phyloP scores from a whole-genome alignment of 2,329 filamentous ascomycete genomes.

The Trichoderma sp. region DNA sequence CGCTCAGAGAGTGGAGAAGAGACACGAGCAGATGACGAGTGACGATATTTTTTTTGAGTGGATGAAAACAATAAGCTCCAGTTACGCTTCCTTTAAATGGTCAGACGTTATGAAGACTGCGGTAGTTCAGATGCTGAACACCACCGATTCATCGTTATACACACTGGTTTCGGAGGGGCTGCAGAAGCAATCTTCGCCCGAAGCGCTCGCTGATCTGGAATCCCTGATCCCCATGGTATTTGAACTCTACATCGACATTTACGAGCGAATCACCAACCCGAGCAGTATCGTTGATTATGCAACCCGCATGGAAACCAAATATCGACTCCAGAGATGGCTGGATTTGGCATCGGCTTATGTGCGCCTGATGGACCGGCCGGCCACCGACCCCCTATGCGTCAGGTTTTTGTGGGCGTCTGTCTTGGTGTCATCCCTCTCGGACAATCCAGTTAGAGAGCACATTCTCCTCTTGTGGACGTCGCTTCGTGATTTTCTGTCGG shows the following conservation, averaged over 20 bases:
- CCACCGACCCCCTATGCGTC: constrained; percentile 42
- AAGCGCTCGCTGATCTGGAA: constrained; percentile 37
- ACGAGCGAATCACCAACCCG: constrained; percentile 56
- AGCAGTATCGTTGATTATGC: constrained; percentile 51
- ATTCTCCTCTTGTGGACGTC: constrained; percentile 58
- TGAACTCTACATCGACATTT: constrained; percentile 60
- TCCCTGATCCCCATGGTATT: constrained; percentile 56
- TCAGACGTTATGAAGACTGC: constrained; percentile 54
- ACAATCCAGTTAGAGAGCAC: constrained; percentile 54
- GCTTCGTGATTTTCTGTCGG: constrained; percentile 49
- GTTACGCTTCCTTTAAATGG: constrained; percentile 56
- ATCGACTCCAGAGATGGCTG: constrained; percentile 51
- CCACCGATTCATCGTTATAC: constrained; percentile 51
- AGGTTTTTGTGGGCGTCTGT: constrained; percentile 58
- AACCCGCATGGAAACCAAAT: constrained; percentile 48
- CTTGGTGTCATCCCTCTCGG: constrained; percentile 49
- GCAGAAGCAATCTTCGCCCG: constrained; percentile 27
- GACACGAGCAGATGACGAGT: constrained; percentile 47
- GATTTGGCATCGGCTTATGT: constrained; percentile 46
- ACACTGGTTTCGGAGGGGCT: constrained; percentile 45
- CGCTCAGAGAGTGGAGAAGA: constrained; percentile 44
- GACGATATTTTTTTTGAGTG: constrained; percentile 60
- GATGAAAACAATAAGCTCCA: constrained; percentile 47
- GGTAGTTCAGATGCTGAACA: constrained; percentile 55
- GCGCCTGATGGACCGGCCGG: constrained; percentile 34